Evolutionary conservation across 1,284 basidiomycete genomes (phyloP), one percentile per base, ranked within the genome.

Genomic region (Tylopilus sp.): DNA sequence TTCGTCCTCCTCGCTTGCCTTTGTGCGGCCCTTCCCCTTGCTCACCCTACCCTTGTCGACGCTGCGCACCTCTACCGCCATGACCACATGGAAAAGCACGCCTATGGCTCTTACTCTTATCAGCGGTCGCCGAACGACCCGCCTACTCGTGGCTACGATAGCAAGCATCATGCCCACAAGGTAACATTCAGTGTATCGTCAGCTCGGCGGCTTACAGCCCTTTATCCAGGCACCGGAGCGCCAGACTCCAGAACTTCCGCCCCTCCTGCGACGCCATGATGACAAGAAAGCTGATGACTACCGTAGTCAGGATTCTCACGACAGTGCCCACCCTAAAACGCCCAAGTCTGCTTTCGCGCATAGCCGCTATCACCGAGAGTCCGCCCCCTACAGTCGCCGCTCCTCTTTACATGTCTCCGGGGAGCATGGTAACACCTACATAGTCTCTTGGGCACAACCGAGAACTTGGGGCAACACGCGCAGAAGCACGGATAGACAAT

Each of bases 1-100:
- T 58, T 66, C 31, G 44, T 48, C 2, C 7, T 54, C 34, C 52
- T 64, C 12, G 64, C 56, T 45, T 65, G 58, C 29, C 30, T 68
- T 36, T 62, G 56, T 18, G 59, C 51, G 3, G 51, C 41, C 24
- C 24, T 66, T 28, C 52, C 60, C 5, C 11, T 63, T 20, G 34
- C 28, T 29, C 38, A 43, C n/a, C 58, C 55, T 12, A 45, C 48
- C 11, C n/a, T 39, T 29, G 60, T 40, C 26, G 60, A 55, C 14
- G 62, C 53, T 18, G 65, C 62, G 11, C 46, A 60, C 46, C 26
- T 67, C 20, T 21, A 50, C 39, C 44, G 44, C 37, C 35, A 48
- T 20, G 47, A 56, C 35, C 31, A 44, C 28, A 35, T 33, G 40
- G 33, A 39, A 24, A 58, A 46, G 40, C 51, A 50, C 5, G 4